These are phyloP conservation scores for Barnettozyma hawaiiensis DNA, from an alignment of 1,139 yeast species.

Conservation along the genomic window DNA sequence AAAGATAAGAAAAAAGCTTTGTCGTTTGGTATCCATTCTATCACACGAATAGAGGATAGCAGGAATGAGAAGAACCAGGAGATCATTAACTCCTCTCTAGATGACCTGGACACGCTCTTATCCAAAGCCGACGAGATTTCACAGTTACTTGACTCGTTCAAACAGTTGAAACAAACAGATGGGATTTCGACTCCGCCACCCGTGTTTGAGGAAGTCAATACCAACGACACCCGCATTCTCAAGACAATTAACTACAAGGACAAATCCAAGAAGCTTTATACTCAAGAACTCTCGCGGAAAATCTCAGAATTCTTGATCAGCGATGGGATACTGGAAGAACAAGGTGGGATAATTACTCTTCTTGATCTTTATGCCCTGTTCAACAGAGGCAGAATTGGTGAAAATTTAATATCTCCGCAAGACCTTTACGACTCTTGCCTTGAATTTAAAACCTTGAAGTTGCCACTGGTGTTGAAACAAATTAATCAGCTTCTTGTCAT, in stretches of 20 bases:
- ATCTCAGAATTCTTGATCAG: slow-evolving; percentile 48
- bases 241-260: slow-evolving; percentile 31
- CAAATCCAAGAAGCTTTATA: slow-evolving; percentile 25
- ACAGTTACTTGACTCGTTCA: slow-evolving; percentile 48
- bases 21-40: slow-evolving; percentile 59
- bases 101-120: slow-evolving; percentile 74
- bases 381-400: slow-evolving; percentile 51
- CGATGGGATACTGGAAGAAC: slow-evolving; percentile 38
- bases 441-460: slow-evolving; percentile 38
- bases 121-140: slow-evolving; percentile 72
- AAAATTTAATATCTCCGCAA: slow-evolving; percentile 52
- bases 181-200: neutral
- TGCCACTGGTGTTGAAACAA: slow-evolving; percentile 40
- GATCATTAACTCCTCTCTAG: slow-evolving; percentile 62
- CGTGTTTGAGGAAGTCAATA: neutral
- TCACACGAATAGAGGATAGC: slow-evolving; percentile 55
- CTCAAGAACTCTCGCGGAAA: slow-evolving; percentile 44
- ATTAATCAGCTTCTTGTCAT: slow-evolving; percentile 42
- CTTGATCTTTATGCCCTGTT: slow-evolving; percentile 56
- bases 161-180: slow-evolving; percentile 11
- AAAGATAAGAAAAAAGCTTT: slow-evolving; percentile 8
- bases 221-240: slow-evolving; percentile 18
- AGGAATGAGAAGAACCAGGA: slow-evolving; percentile 56
- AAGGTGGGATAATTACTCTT: slow-evolving; percentile 54
- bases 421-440: slow-evolving; percentile 50